Percentiles rank a stretch among this genome's conserved stretches.
Evolutionary conservation across 2,329 filamentous ascomycete genomes (phyloP).

Genomic region (Ophiostoma piceae): DNA sequence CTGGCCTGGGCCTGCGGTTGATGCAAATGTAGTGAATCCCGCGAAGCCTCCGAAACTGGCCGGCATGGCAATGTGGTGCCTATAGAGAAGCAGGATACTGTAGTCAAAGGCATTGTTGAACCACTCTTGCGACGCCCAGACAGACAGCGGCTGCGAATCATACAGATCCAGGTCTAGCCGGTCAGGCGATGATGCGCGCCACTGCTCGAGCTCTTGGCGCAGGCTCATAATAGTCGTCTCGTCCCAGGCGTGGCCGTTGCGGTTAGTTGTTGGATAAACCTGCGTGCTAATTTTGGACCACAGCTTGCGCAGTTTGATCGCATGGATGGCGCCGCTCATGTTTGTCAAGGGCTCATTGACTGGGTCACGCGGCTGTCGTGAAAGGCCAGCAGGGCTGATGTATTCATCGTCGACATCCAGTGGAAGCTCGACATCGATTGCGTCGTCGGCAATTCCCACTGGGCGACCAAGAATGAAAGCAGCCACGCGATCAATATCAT

Average conservation of each 20-base stretch:
- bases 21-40: neutral
- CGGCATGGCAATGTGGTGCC: conserved; percentile 29
- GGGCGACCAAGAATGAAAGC: conserved; percentile 32
- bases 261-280: conserved; percentile 28
- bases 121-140: conserved; percentile 38
- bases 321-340: conserved; percentile 32
- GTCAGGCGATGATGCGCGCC: conserved; percentile 23
- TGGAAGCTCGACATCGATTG: conserved; percentile 24
- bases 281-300: conserved; percentile 32
- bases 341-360: conserved; percentile 27
- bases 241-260: neutral
- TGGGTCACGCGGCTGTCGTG: conserved; percentile 26
- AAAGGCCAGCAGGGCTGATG: conserved; percentile 29
- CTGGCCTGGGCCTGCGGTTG: neutral
- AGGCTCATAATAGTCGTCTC: conserved; percentile 26
- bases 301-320: conserved; percentile 30
- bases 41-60: neutral
- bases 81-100: conserved; percentile 38
- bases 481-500: conserved; percentile 29
- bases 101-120: conserved; percentile 39
- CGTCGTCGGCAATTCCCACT: conserved; percentile 23
- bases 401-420: conserved; percentile 33
- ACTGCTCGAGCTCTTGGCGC: conserved; percentile 31
- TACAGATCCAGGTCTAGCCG: neutral
- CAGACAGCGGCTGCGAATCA: conserved; percentile 26